phyloP scores from a whole-genome alignment of 2,329 filamentous ascomycete genomes.

The Ascochyta rabiei region DNA sequence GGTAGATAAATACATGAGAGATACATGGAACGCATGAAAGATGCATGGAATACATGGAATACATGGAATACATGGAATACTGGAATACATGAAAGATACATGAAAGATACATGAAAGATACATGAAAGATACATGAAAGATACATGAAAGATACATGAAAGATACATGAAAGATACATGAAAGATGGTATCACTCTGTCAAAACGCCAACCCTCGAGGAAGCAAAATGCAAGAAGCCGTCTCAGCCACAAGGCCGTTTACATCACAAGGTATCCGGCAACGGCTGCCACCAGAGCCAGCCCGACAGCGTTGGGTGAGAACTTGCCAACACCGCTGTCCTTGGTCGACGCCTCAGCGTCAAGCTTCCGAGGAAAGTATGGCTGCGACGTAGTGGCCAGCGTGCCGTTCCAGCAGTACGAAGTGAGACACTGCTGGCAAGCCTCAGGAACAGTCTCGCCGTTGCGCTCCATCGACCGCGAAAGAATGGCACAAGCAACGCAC shows the following conservation, averaged over 20 bases:
- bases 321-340: constrained; percentile 29
- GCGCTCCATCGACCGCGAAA: constrained; percentile 75
- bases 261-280: constrained; percentile 25
- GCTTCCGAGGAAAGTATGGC: constrained; percentile 37
- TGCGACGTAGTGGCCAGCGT: constrained; percentile 53
- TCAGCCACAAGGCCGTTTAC: constrained; percentile 2
- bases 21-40: neutral
- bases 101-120: too few relatives aligned
- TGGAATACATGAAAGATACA: too few relatives aligned
- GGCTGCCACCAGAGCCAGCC: constrained; percentile 24
- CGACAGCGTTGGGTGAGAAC: constrained; percentile 32
- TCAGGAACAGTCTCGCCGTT: constrained; percentile 72
- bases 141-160: neutral
- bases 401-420: constrained; percentile 93
- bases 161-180: neutral
- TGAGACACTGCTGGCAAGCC: constrained; percentile 78
- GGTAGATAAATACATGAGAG: neutral
- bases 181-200: constrained; percentile 9
- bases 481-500: constrained; percentile 87
- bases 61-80: too few relatives aligned
- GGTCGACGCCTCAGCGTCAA: constrained; percentile 13
- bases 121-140: too few relatives aligned
- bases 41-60: too few relatives aligned
- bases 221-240: neutral
- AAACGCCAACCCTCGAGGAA: constrained; percentile 7